Evolutionary conservation across 2,329 filamentous ascomycete genomes (phyloP), one percentile per base, ranked within the genome.

Genomic region (Myriosclerotinia curreyana): DNA sequence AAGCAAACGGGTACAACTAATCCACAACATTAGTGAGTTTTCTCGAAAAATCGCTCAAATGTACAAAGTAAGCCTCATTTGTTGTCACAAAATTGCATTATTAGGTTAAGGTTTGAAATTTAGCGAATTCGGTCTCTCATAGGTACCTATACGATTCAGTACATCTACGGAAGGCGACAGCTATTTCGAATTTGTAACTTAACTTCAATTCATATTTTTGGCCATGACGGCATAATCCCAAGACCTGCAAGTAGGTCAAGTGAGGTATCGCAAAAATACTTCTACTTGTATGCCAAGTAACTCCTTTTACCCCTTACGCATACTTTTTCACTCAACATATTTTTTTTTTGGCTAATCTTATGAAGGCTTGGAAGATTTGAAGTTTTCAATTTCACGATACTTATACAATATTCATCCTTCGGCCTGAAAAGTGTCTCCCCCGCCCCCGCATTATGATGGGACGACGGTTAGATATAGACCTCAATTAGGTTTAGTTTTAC

Each of bases 31-130:
- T 44, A 46, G 49, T 31, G 50, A 31, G 51, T 34, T 40, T 38
- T 56, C 40, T 44, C 11, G 46, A 53, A 62, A 56, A 62, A 48
- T 62, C 50, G 31, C 60, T 62, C 60, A 62, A 25, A 55, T 44
- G 40, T 34, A n/a, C n/a, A n/a, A n/a, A n/a, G n/a, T n/a, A 38
- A 62, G 60, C 50, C 31, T 58, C 42, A 38, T 48, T 48, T 54
- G 40, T 46, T 55, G 60, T 55, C 40, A 62, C 54, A 48, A 55
- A 50, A 46, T 40, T n/a, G 49, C 40, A 55, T 7, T 28, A 62
- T 48, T 40, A 62, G 36, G 28, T 48, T 40, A 62, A 46, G 28
- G 6, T 46, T 46, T 40, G 15, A 36, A 53, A 36, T 22, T 48
- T 38, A 22, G 40, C 50, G 38, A 25, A 49, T 9, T 38, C 28